Evolutionary conservation across 1,139 yeast genomes (phyloP).

Genomic region (Scheffersomyces quercinus): DNA sequence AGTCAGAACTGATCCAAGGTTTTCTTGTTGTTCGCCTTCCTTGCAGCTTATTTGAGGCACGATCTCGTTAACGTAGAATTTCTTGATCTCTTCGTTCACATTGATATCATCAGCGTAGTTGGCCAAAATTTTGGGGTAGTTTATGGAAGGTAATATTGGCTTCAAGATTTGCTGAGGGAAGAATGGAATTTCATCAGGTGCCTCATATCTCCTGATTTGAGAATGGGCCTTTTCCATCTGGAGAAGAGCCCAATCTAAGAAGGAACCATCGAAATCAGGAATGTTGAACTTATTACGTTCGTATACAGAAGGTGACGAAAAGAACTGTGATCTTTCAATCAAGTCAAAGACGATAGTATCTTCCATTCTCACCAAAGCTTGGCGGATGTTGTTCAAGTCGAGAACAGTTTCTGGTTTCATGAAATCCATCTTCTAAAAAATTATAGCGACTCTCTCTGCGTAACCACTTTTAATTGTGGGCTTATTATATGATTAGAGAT

Average conservation of each 20-base stretch:
- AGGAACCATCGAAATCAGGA: conserved; percentile 74
- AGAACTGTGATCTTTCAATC: conserved; percentile 91
- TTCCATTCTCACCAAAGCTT: conserved; percentile 87
- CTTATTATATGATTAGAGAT: no score
- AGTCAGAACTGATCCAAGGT: conserved; percentile 81
- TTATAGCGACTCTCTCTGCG: no score
- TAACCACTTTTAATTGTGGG: no score
- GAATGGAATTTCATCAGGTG: conserved; percentile 95
- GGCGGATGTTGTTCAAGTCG: conserved; percentile 77
- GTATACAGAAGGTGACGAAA: conserved; percentile 74
- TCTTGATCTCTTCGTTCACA: conserved; percentile 68
- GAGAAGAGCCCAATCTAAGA: conserved; percentile 80
- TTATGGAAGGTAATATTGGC: conserved; percentile 74
- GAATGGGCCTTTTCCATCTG: conserved; percentile 81
- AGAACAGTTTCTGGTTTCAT: conserved; percentile 81
- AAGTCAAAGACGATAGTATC: conserved; percentile 91
- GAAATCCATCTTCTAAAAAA: conserved; percentile 65
- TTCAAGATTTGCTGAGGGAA: conserved; percentile 67
- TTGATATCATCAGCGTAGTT: conserved; percentile 71
- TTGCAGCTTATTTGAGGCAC: conserved; percentile 73
- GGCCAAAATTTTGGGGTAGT: conserved; percentile 80
- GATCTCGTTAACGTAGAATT: conserved; percentile 66
- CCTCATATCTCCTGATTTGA: conserved; percentile 84
- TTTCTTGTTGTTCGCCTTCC: conserved; percentile 78
- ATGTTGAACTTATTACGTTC: conserved; percentile 56